These are phyloP conservation scores for Pseudocercospora ulei DNA, from an alignment of 2,329 filamentous ascomycete species.

Conservation along the genomic window DNA sequence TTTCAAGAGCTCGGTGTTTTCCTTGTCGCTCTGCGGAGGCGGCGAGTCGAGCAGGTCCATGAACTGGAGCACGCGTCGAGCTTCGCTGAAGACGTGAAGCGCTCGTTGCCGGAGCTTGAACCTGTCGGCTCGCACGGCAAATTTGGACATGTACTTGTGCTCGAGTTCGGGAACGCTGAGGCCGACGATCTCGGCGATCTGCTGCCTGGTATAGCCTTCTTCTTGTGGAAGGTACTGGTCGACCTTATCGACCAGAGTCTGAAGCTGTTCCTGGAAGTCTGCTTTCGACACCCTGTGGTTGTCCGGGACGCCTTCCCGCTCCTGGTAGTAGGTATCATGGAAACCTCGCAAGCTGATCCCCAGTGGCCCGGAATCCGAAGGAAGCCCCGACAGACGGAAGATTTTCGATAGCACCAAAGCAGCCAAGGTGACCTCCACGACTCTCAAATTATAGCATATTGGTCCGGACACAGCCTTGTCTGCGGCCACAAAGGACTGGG, in stretches of 20 bases:
- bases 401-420: conserved; percentile 57
- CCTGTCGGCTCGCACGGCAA: conserved; percentile 74
- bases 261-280: conserved; percentile 54
- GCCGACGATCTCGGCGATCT: conserved; percentile 64
- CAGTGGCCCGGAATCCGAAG: conserved; percentile 69
- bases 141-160: conserved; percentile 69
- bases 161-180: conserved; percentile 63
- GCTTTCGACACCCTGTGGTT: conserved; percentile 41
- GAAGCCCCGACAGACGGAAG: conserved; percentile 53
- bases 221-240: conserved; percentile 63
- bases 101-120: conserved; percentile 85
- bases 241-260: conserved; percentile 59
- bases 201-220: conserved; percentile 77
- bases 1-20: conserved; percentile 56
- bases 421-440: conserved; percentile 88
- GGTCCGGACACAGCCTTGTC: conserved; percentile 93
- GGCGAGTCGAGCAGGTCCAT: conserved; percentile 56
- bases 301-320: conserved; percentile 41
- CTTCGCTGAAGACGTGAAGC: conserved; percentile 83
- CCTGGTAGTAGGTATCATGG: conserved; percentile 68
- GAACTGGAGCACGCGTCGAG: conserved; percentile 75
- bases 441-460: conserved; percentile 90
- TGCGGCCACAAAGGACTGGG: conserved; percentile 84
- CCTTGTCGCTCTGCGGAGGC: conserved; percentile 41
- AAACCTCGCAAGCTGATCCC: conserved; percentile 77